A percentile compares a stretch with the other conserved stretches of the same genome.
Evolutionary conservation across 257 asterid species (phyloP).

Genomic region (Schizonepeta tenuifolia): DNA sequence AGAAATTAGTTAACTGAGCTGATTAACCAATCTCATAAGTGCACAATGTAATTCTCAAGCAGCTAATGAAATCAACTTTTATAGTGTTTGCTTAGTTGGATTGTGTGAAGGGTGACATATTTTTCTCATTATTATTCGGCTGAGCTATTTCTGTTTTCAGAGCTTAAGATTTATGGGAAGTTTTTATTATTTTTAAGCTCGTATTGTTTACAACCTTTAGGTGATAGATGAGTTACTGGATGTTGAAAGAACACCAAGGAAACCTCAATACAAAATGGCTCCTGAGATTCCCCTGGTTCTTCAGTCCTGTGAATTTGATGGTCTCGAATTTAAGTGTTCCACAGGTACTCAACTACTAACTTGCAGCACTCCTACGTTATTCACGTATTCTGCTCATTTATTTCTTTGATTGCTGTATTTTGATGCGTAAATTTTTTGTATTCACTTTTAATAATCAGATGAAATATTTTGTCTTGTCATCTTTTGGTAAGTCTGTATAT

Average conservation of each 20-base stretch:
- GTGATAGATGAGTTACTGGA: conserved; percentile 76
- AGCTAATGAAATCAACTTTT: background rate
- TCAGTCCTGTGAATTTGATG: conserved; percentile 91
- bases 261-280: conserved; percentile 93
- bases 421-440: background rate
- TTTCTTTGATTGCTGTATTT: conserved; percentile 16
- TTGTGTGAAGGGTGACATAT: background rate
- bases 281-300: conserved; percentile 90
- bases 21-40: background rate
- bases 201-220: conserved; percentile 43
- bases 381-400: conserved; percentile 20
- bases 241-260: conserved; percentile 68
- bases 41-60: conserved; percentile 8
- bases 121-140: conserved; percentile 4
- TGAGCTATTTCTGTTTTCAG: background rate
- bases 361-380: conserved; percentile 3
- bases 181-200: conserved; percentile 25
- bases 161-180: conserved; percentile 9
- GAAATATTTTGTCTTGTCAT: no score
- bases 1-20: no score
- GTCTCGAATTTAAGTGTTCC: conserved; percentile 73
- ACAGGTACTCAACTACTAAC: conserved; percentile 60
- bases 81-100: conserved; percentile 13
- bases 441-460: no score
- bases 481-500: no score